phyloP scores from a whole-genome alignment of 768 basidiomycete genomes.

The Rhodotorula babjevae region DNA sequence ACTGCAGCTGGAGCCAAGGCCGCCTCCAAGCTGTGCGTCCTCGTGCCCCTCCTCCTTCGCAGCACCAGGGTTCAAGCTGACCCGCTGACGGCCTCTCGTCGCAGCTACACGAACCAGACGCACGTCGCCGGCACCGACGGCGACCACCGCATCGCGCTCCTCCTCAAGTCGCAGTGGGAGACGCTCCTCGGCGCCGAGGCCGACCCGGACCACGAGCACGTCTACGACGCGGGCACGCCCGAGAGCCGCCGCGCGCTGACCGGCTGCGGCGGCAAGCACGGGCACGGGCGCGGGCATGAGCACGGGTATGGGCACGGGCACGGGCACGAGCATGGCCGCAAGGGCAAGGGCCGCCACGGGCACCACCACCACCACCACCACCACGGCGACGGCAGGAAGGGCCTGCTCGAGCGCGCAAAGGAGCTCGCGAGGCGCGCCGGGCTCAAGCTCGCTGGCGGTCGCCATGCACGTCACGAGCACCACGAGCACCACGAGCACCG shows the following conservation, averaged over 20 bases:
- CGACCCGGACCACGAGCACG: constrained; percentile 48
- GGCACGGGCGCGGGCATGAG: background rate
- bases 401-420: background rate
- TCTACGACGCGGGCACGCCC: constrained; percentile 66
- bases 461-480: too few relatives aligned
- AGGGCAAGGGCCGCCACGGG: background rate
- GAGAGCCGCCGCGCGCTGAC: constrained; percentile 58
- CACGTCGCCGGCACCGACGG: constrained; percentile 65
- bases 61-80: background rate
- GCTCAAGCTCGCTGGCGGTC: background rate
- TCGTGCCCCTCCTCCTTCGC: background rate
- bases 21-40: background rate
- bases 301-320: background rate
- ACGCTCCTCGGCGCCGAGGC: constrained; percentile 54
- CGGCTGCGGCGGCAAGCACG: background rate
- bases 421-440: background rate
- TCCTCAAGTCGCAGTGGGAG: constrained; percentile 65
- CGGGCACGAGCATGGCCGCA: background rate
- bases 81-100: rapidly evolving
- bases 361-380: background rate
- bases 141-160: constrained; percentile 62
- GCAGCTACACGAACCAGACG: constrained; percentile 44
- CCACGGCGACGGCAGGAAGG: background rate
- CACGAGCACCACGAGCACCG: too few relatives aligned
- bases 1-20: background rate